Base-by-base conservation (phyloP, 1,284 basidiomycete genomes). In the Heterobasidion annosum region DNA sequence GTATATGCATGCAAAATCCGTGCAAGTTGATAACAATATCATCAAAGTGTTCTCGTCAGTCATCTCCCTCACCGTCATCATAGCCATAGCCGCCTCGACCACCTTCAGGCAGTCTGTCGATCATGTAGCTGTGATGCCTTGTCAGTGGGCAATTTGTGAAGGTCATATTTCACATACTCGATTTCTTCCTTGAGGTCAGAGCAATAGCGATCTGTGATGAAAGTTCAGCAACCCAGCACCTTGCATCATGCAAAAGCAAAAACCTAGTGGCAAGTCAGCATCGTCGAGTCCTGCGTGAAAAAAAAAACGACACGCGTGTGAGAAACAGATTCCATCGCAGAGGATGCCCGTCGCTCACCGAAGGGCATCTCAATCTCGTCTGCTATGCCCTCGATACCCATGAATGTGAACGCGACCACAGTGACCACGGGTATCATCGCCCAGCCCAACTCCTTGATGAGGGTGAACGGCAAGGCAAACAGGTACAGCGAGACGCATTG, bases 311-410 rank as follows among this genome's bases (percentile, higher is more conserved):
- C 37, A 10, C 37, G n/a, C 10, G 8, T 40, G 4, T 40, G 37
- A 52, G 16, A 44, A 43, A 8, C 34, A 50, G 25, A 32, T 42
- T 8, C 15, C 5, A 42, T 43, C 50, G 55, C 34, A 25, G 2
- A 25, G 9, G 12, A 57, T 54, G 37, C 16, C 40, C 50, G 34
- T 48, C 34, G 68, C 76, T 55, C 58, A 85, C 85, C 87, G 58
- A 88, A 90, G 2, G 93, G 93, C 85, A 90, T 89, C 67, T 95
- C 93, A 59, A 94, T 91, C 69, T 93, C 85, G 58, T 93, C 86
- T 0, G 92, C 92, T 58, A 96, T 94, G 9, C 92, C 92, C 70
- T 96, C 93, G 53, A 96, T 88, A 10, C 92, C 93, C 86, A 93
- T 93, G 58, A 95, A 79, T 3, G 89, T 93, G 70, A 95, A 91